Evolutionary conservation across 495 filamentous ascomycete genomes (phyloP), one percentile per base, ranked within the genome.

Genomic region (Podospora pseudoanserina): DNA sequence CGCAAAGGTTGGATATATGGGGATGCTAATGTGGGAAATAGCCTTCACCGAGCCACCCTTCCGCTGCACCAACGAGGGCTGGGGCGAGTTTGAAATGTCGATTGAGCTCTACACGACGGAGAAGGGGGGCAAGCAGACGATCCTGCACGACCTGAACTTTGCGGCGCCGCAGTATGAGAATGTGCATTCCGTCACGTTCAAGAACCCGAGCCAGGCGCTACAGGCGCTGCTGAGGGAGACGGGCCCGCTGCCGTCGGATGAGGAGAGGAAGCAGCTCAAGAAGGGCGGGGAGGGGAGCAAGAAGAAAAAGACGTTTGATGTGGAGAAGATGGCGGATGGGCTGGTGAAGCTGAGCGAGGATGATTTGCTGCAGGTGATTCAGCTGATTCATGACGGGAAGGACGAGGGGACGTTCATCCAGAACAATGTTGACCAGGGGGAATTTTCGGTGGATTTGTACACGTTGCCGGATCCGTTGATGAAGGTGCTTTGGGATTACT

Each of bases 331-430:
- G 71, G 95, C 96, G 15, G 96, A 97, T 30, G 79, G 74, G 2
- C 69, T 84, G 13, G 72, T 79, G 59, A 82, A 82, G 70, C 77
- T 83, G 0, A 69, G 74, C 18, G 77, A 78, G 65, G 81, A 84
- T 16, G 93, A 98, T 74, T 86, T 99, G 5, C 84, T 99, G 54
- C 90, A 93, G 67, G 92, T 98, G 15, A 94, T 99, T 65, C 93
- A 97, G 81, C 91, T 99, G 89, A 92, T 99, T 61, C 95, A 98
- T 74, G 96, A 99, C 76, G 89, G 97, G 77, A 98, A 98, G 84
- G 87, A 87, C 0, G 83, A 90, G 1, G 92, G 95, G 39, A 97
- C 95, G 0, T 97, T 97, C 77, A 94, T 92, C 55, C 96, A 96
- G 81, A 98, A 97, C 68, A 96, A 99, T 78, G 86, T 97, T 55